Conservation (phyloP, 176 grass and related monocot species). For the Oryza rufipogon region DNA sequence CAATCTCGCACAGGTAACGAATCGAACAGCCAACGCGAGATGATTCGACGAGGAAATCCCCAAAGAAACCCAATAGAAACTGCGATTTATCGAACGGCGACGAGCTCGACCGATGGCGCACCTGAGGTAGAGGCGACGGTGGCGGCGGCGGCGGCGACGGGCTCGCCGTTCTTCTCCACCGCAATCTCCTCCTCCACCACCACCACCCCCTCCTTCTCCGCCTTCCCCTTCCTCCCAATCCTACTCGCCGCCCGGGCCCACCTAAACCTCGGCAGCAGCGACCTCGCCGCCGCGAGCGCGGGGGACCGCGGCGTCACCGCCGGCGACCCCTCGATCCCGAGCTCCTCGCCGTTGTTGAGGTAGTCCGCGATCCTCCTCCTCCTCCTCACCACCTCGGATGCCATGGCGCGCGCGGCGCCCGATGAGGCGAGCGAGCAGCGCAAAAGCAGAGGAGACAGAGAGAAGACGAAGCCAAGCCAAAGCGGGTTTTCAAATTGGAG, state of each 20-base stretch:
- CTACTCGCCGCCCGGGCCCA: constrained; percentile 39
- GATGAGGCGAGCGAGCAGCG: constrained; percentile 1
- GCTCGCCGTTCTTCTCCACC: constrained; percentile 1
- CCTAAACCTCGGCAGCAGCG: constrained; percentile 35
- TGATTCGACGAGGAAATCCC: neutral
- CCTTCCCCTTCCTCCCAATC: constrained; percentile 1
- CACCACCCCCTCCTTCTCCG: neutral
- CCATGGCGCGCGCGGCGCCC: neutral
- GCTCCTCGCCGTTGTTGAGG: constrained; percentile 68
- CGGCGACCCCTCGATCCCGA: neutral
- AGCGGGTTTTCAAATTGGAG: constrained; percentile 58
- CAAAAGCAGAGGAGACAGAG: neutral
- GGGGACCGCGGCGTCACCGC: neutral
- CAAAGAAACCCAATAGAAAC: neutral
- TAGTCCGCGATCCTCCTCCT: constrained; percentile 61
- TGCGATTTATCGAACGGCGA: neutral
- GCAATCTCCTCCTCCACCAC: neutral
- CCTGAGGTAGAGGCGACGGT: constrained; percentile 7
- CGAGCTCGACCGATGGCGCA: neutral
- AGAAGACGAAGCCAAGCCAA: neutral
- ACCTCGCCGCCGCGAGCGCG: neutral
- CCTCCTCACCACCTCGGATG: neutral
- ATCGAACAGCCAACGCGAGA: neutral
- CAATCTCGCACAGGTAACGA: neutral
- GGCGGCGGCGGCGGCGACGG: neutral